phyloP scores from a whole-genome alignment of 2,329 filamentous ascomycete species.

The Nakataea oryzae region DNA sequence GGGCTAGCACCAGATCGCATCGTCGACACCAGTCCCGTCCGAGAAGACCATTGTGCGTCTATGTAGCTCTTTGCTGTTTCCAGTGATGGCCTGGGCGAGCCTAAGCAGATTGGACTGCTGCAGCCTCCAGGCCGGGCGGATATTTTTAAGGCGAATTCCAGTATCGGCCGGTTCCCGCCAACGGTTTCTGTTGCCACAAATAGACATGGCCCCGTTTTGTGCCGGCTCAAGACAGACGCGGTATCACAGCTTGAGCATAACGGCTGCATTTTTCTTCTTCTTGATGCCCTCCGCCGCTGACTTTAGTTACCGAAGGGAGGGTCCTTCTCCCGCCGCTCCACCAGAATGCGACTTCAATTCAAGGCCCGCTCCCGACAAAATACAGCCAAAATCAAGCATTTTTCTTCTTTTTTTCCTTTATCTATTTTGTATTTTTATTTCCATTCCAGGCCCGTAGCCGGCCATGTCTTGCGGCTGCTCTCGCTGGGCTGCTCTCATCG shows the following conservation, averaged over 20 bases:
- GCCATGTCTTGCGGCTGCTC: too few species aligned
- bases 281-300: neutral
- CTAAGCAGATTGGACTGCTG: neutral
- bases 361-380: neutral
- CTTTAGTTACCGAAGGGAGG: neutral
- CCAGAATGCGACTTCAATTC: neutral
- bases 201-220: neutral
- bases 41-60: neutral
- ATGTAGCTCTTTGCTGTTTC: neutral
- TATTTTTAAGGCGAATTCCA: neutral
- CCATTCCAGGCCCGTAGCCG: too few species aligned
- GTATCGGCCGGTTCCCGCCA: neutral
- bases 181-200: neutral
- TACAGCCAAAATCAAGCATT: neutral
- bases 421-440: too few species aligned
- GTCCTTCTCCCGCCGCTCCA: neutral
- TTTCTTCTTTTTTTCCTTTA: too few species aligned
- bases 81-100: neutral
- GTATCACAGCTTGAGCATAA: neutral
- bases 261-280: neutral
- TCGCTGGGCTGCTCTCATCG: neutral
- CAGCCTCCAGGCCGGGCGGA: neutral
- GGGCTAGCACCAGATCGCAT: neutral
- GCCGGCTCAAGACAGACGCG: neutral
- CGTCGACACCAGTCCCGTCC: neutral